phyloP scores from a whole-genome alignment of 306 rosid genomes.

The Cucumis hystrix region DNA sequence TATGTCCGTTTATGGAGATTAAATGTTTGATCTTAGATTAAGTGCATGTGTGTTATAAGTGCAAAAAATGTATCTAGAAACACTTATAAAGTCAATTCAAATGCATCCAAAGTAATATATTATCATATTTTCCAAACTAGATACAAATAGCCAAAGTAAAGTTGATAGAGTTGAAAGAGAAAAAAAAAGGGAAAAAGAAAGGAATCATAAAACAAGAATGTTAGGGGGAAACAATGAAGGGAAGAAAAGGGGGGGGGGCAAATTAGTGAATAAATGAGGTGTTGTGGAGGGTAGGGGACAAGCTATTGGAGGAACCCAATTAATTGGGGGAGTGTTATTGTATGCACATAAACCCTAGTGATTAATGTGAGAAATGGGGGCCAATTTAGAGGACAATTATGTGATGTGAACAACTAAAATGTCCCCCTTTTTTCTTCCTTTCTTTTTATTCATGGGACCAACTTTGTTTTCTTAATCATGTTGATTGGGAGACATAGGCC shows the following conservation, averaged over 20 bases:
- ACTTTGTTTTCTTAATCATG: neutral
- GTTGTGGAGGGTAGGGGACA: constrained; percentile 5
- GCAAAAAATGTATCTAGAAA: too few species aligned
- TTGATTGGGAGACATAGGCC: neutral
- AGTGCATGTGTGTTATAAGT: neutral
- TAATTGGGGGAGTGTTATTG: neutral
- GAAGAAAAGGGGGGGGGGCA: neutral
- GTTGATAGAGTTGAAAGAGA: neutral
- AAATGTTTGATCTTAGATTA: neutral
- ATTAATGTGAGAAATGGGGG: neutral
- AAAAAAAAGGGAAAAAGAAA: neutral
- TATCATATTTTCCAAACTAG: neutral
- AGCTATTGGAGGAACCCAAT: neutral
- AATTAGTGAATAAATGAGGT: neutral
- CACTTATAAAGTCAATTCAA: too few species aligned
- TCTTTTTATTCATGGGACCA: neutral
- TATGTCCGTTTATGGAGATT: too few species aligned
- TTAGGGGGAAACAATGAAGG: neutral
- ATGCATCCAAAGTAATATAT: neutral
- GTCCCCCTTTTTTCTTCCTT: too few species aligned
- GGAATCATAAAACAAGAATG: neutral
- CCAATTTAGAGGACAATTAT: neutral
- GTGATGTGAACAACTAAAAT: neutral
- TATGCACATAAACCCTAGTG: neutral
- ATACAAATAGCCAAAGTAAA: neutral